Evolutionary conservation across 768 basidiomycete species (phyloP).

Genomic region (Trametes villosa): DNA sequence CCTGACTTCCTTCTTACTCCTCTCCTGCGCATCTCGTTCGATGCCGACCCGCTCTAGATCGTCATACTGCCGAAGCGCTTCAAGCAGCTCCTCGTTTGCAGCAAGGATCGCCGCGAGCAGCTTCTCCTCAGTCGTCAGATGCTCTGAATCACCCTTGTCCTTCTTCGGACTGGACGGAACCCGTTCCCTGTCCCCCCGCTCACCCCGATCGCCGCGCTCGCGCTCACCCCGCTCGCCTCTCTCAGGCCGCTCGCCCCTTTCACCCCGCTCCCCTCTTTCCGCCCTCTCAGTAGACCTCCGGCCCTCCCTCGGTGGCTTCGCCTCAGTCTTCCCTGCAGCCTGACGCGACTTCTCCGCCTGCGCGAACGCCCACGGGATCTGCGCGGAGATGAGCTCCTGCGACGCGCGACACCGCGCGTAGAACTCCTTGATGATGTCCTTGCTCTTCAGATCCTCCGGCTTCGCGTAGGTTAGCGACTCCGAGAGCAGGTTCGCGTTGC

Average conservation of each 20-base stretch:
- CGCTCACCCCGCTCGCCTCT: neutral
- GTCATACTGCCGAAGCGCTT: conserved; percentile 73
- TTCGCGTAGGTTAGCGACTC: conserved; percentile 72
- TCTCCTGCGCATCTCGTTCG: conserved; percentile 65
- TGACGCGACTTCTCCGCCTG: conserved; percentile 73
- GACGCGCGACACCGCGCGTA: conserved; percentile 76
- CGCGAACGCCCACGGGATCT: conserved; percentile 90
- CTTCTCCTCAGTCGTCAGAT: conserved; percentile 72
- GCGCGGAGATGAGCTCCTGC: conserved; percentile 83
- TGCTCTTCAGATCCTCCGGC: conserved; percentile 67
- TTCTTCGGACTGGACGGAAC: conserved; percentile 21
- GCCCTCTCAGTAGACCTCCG: conserved; percentile 21
- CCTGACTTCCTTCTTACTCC: conserved; percentile 68
- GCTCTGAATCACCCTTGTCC: conserved; percentile 33
- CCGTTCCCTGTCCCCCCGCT: neutral
- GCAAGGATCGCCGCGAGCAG: conserved; percentile 73
- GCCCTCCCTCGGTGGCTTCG: conserved; percentile 1
- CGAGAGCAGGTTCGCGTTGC: conserved; percentile 76
- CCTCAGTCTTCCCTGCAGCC: conserved; percentile 14
- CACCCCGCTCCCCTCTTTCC: neutral
- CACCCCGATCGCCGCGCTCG: neutral
- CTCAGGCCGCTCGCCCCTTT: neutral
- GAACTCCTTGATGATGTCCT: conserved; percentile 83
- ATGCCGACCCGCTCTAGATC: conserved; percentile 72
- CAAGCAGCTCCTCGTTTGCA: conserved; percentile 73